Evolutionary conservation across 768 basidiomycete species (phyloP), one percentile per base, ranked within the genome.

Genomic region (Leccinum fibrillosum): DNA sequence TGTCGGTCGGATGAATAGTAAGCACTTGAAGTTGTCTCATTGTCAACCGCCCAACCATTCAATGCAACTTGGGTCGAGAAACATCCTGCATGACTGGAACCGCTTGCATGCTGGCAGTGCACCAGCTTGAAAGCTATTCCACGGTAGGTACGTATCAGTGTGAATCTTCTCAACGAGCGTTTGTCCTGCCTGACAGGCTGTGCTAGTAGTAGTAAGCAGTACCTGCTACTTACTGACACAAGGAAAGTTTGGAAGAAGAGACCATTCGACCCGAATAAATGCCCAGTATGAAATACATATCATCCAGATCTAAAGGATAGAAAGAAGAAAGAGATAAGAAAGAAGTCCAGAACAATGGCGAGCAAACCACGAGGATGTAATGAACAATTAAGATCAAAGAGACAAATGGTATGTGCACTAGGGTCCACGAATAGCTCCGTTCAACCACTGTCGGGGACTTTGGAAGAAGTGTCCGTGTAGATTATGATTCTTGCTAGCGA

Each of bases 401-500:
- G 37, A 49, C 23, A 48, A 44, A 53, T 32, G 45, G 11, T 49
- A 47, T 64, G 49, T 60, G 51, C 55, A 44, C 49, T 30, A 57
- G 5, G 48, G 37, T 17, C 35, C 23, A 53, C 19, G 37, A 44
- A 34, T 10, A 52, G 23, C 35, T 34, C 11, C 45, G 56, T 21
- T 28, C 17, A 53, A 26, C 47, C 37, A 45, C 15, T 44, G 28
- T 32, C 49, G 13, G 6, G 15, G 23, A 13, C 17, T 34, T 7
- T 13, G 23, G 30, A 51, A 21, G 21, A 52, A 54, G n/a, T 9
- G 45, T 32, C 52, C 37, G n/a, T 35, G 37, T 13, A 56, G 11
- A 66, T 63, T 47, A 66, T 63, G 10, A 19, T 59, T 53, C 55
- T 58, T 25, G 48, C 50, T 64, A 52, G 55, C 48, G 30, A 35